These are phyloP conservation scores for Hemisphaericaspora xylanilytica DNA, from an alignment of 1,139 yeast genomes.

Conservation along the genomic window DNA sequence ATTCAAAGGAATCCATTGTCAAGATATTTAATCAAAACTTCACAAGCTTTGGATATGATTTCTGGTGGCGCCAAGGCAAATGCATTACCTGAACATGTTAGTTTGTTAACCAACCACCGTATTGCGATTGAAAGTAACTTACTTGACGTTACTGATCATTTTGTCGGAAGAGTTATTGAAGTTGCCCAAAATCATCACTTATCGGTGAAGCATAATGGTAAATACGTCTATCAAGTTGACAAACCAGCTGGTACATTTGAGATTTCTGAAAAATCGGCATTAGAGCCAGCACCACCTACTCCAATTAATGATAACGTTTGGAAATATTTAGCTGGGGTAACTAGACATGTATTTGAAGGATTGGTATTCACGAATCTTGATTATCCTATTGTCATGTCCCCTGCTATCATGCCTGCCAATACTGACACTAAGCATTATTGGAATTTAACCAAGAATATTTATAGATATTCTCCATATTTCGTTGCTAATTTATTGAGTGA, in stretches of 20 bases:
- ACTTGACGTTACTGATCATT: slow-evolving; percentile 22
- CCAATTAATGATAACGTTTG: slow-evolving; percentile 39
- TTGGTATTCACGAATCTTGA: slow-evolving; percentile 33
- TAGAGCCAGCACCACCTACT: slow-evolving; percentile 38
- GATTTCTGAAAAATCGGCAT: slow-evolving; percentile 16
- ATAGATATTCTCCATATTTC: slow-evolving; percentile 54
- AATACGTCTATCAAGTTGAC: slow-evolving; percentile 17
- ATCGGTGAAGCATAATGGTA: slow-evolving; percentile 23
- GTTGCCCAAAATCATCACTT: slow-evolving; percentile 31
- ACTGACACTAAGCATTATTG: slow-evolving; percentile 84
- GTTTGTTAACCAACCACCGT: slow-evolving; percentile 34
- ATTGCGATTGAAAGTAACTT: slow-evolving; percentile 24
- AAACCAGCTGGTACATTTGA: slow-evolving; percentile 25
- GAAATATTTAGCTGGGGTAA: slow-evolving; percentile 40
- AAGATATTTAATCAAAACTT: slow-evolving; percentile 31
- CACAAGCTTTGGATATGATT: slow-evolving; percentile 39
- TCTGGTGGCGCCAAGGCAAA: slow-evolving; percentile 41
- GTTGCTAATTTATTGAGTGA: slow-evolving; percentile 18
- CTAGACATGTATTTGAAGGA: slow-evolving; percentile 46
- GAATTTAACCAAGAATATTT: slow-evolving; percentile 69
- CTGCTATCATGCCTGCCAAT: slow-evolving; percentile 72
- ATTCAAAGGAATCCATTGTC: slow-evolving; percentile 18
- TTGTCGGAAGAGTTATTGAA: slow-evolving; percentile 19
- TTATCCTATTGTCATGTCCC: slow-evolving; percentile 54
- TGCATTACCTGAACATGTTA: slow-evolving; percentile 40